Base-by-base conservation (phyloP, 345 rosid genomes). In the Eucalyptus melliodora region DNA sequence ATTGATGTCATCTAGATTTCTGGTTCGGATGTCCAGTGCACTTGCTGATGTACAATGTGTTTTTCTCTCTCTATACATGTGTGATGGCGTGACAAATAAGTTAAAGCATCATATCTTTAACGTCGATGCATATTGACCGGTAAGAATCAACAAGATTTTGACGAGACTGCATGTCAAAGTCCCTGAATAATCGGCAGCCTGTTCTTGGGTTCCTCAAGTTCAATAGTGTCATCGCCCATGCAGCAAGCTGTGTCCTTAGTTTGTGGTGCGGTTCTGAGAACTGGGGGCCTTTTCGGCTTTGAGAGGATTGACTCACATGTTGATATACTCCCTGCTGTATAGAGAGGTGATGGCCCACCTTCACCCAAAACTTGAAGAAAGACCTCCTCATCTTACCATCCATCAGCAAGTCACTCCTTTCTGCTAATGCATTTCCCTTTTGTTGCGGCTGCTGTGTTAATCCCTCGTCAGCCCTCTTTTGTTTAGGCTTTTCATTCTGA, bases 101-200 rank as follows among this genome's bases (percentile, higher is more conserved):
- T 62, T 62, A 62, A 30, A 62, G 34, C 69, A 3, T n/a, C 69
- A 62, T 30, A 62, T 62, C 69, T 62, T 30, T 13, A 62, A 30
- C 34, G 30, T 62, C 1, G n/a, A 62, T 62, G 31, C 0, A 34
- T 14, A 13, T 30, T 30, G 17, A 0, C 69, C 0, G 34, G 69
- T 62, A 62, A 62, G 16, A 14, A 62, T 62, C 34, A 13, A 26
- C 34, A 62, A 12, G 69, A 62, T 62, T 62, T 62, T 14, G 69
- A 62, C 69, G 8, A 62, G 34, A 62, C 0, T 30, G n/a, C 69
- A 13, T 30, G 16, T 60, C 31, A 6, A 26, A 12, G 69, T 27
- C 69, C 69, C n/a, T 27, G 34, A 27, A 13, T 27, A 60, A 60
- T 60, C 1, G 16, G 67, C 16, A 60, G n/a, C 31, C 16, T 60